Evolutionary conservation across 1,139 yeast genomes (phyloP), one percentile per base, ranked within the genome.

Genomic region (Geotrichum siamense): DNA sequence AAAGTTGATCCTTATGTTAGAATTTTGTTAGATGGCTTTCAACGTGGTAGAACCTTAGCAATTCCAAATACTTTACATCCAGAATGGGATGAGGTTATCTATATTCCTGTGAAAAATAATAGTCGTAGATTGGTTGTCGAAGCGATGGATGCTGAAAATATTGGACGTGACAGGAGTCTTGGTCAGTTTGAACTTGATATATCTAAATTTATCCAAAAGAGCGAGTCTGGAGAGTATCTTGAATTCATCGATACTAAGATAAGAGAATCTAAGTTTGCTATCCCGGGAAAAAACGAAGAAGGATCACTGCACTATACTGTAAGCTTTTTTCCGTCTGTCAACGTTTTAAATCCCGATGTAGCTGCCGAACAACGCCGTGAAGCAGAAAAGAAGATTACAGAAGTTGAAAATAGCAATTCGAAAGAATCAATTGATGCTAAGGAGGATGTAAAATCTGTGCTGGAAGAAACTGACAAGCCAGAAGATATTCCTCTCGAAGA

Each of bases 1-100:
- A 84, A 79, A 58, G 78, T 87, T 60, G 97, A 91, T 64, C 98
- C 98, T 34, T 91, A 91, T 60, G 77, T 79, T n/a, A 78, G 94
- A 58, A 69, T 89, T n/a, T 66, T 86, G 58, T 74, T 86, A 37
- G 87, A 86, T 58, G 91, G 89, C 43, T 71, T 77, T 56, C 79
- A 77, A 54, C 78, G 78, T 60, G 84, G 80, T 28, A 76, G 97
- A 63, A 91, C 97, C 1, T 71, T 75, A 42, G 76, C 83, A 12
- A 62, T 71, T 46, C 80, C 77, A 17, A 75, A 82, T 17, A 78
- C 85, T 2, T 69, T 80, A 56, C 70, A 82, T 52, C 97, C 98
- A 12, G 77, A 78, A 8, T 91, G 89, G 84, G 79, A 87, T 59
- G 91, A 87, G 61, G 72, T 83, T 2, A 71, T 85, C 45, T 91